A percentile compares a stretch with the other conserved stretches of the same genome.
Conservation (phyloP, 176 grass and related monocot genomes). For the Elaeis guineensis region DNA sequence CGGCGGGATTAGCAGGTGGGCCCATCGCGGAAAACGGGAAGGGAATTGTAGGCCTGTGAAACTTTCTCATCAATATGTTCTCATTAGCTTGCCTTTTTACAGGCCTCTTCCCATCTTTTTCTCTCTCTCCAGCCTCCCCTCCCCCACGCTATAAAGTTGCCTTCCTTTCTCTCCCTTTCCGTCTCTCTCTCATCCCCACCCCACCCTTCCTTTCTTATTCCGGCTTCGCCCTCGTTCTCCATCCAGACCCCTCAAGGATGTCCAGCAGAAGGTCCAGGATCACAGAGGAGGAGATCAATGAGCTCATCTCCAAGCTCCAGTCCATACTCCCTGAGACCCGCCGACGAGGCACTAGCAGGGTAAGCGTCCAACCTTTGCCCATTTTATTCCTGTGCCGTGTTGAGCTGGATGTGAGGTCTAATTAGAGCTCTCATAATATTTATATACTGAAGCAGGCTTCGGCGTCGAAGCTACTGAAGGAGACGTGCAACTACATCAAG, state of each 20-base stretch:
- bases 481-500: slow-evolving; percentile 95
- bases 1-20: too few species aligned
- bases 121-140: not conserved
- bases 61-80: too few species aligned
- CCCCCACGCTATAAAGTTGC: not conserved
- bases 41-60: slow-evolving; percentile 12
- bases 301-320: slow-evolving; percentile 92
- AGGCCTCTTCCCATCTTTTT: not conserved
- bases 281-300: slow-evolving; percentile 73
- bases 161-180: slow-evolving; percentile 41
- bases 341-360: slow-evolving; percentile 55
- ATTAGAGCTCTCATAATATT: not conserved
- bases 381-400: not conserved
- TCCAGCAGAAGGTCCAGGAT: slow-evolving; percentile 70
- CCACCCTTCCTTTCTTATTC: not conserved
- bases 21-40: not conserved
- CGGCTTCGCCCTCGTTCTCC: not conserved
- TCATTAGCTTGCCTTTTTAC: not conserved
- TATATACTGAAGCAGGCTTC: slow-evolving; percentile 46
- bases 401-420: too few species aligned
- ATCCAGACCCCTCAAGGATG: slow-evolving; percentile 26
- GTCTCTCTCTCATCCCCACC: slow-evolving; percentile 29
- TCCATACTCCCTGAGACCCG: slow-evolving; percentile 61
- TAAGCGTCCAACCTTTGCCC: slow-evolving; percentile 6
- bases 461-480: slow-evolving; percentile 79